Evolutionary conservation across 768 basidiomycete genomes (phyloP).

Genomic region (Coprinopsis cinerea): DNA sequence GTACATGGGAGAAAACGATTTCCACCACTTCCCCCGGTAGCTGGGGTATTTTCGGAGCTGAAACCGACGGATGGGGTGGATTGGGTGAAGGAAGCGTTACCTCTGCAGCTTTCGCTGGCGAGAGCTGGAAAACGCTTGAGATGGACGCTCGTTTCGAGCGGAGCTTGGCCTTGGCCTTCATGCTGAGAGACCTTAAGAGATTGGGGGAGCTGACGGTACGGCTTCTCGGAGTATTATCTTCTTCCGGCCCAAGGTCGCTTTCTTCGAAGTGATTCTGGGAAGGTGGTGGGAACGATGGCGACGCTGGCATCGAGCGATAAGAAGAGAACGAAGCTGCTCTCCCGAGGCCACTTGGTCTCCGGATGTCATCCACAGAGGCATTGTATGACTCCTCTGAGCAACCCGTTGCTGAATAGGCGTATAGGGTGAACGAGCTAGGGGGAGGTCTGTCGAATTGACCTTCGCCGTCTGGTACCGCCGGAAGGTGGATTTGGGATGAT

Average conservation of each 20-base stretch:
- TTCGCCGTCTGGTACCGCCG: background rate
- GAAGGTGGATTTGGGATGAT: background rate
- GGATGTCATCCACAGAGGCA: slow-evolving; percentile 36
- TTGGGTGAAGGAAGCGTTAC: slow-evolving; percentile 6
- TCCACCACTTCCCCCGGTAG: slow-evolving; percentile 28
- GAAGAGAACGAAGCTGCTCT: slow-evolving; percentile 31
- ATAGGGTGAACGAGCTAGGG: slow-evolving; percentile 12
- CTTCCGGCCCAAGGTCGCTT: slow-evolving; percentile 5
- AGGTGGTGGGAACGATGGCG: slow-evolving; percentile 8
- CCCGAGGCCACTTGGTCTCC: slow-evolving; percentile 41
- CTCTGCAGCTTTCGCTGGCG: background rate
- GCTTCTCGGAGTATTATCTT: no score
- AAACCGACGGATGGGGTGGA: background rate
- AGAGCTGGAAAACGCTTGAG: slow-evolving; percentile 3
- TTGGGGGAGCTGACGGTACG: slow-evolving; percentile 35
- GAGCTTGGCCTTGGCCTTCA: slow-evolving; percentile 16
- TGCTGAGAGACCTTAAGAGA: slow-evolving; percentile 21
- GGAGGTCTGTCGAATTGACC: slow-evolving; percentile 14
- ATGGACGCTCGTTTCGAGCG: slow-evolving; percentile 13
- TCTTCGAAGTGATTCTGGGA: slow-evolving; percentile 3
- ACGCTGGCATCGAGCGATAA: slow-evolving; percentile 25
- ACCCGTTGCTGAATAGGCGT: slow-evolving; percentile 9
- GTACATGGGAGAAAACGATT: slow-evolving; percentile 29
- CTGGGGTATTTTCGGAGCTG: background rate
- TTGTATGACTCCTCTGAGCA: slow-evolving; percentile 13